Percentiles rank a stretch among this genome's conserved stretches.
Evolutionary conservation across 2,329 filamentous ascomycete species (phyloP).

Genomic region (Venturia pyrina): DNA sequence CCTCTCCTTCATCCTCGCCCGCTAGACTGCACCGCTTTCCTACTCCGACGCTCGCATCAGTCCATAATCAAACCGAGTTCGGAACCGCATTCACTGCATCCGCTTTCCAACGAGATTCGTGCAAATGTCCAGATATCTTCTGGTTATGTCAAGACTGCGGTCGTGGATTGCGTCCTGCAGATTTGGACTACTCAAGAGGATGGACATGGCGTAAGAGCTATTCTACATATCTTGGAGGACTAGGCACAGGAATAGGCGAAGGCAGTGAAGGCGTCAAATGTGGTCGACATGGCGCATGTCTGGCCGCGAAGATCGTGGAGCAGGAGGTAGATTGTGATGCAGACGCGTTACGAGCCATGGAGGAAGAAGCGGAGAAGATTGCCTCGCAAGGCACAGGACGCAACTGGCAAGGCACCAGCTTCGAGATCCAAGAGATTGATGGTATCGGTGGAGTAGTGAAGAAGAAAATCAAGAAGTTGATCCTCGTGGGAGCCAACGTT

Average conservation of each 20-base stretch:
- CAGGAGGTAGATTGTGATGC: conserved; percentile 79
- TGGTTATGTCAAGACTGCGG: conserved; percentile 87
- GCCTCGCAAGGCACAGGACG: conserved; percentile 19
- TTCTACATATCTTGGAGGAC: conserved; percentile 63
- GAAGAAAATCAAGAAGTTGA: conserved; percentile 74
- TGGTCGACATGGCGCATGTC: conserved; percentile 65
- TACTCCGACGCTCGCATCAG: neutral
- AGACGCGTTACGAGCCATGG: conserved; percentile 46
- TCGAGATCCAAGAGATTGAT: conserved; percentile 79
- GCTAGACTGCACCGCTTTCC: conserved; percentile 4
- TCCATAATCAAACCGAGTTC: neutral
- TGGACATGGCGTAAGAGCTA: conserved; percentile 90
- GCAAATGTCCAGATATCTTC: conserved; percentile 50
- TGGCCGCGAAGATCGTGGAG: conserved; percentile 67
- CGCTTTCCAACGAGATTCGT: conserved; percentile 46
- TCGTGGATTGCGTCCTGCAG: conserved; percentile 51
- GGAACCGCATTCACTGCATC: conserved; percentile 31
- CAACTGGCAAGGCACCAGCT: conserved; percentile 56
- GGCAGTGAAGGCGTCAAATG: conserved; percentile 83
- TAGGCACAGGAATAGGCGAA: conserved; percentile 80
- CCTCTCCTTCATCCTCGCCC: conserved; percentile 17
- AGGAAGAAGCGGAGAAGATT: conserved; percentile 19
- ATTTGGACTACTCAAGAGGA: conserved; percentile 53
- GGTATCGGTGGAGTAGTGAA: conserved; percentile 83
- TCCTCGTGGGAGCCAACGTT: conserved; percentile 73